These are phyloP conservation scores for Gossypium bickii DNA, from an alignment of 345 rosid genomes.

Conservation along the genomic window DNA sequence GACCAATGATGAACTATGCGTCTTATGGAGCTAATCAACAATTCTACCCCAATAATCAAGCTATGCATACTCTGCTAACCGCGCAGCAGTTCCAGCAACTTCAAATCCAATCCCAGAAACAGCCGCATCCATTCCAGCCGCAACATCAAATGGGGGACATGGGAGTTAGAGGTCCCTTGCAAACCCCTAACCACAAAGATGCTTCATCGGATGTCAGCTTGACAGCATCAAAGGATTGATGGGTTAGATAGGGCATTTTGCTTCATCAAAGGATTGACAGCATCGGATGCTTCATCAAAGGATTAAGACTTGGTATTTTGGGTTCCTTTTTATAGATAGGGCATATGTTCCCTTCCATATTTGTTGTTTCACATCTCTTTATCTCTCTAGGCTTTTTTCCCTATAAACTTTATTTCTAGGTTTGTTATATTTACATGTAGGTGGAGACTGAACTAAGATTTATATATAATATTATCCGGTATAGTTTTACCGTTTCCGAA, in stretches of 20 bases:
- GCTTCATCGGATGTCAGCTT: conserved; percentile 30
- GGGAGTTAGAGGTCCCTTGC: conserved; percentile 43
- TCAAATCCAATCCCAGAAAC: conserved; percentile 85
- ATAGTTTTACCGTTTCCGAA: neutral
- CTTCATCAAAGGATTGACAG: conserved; percentile 30
- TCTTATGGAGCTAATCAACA: conserved; percentile 65
- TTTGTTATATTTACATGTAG: conserved; percentile 18
- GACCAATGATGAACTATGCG: conserved; percentile 51
- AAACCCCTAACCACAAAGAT: conserved; percentile 55
- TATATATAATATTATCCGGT: conserved; percentile 1
- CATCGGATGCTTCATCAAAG: no score
- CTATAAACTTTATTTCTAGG: conserved; percentile 22
- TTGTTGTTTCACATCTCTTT: neutral
- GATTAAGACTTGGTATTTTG: neutral
- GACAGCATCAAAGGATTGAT: conserved; percentile 34
- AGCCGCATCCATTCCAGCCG: conserved; percentile 44
- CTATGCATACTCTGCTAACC: conserved; percentile 62
- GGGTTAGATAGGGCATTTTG: neutral
- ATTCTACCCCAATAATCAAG: conserved; percentile 55
- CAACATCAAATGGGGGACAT: conserved; percentile 40
- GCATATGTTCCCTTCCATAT: neutral
- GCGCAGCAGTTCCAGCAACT: conserved; percentile 92
- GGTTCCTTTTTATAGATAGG: conserved; percentile 24
- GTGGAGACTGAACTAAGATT: neutral
- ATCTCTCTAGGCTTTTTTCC: neutral